A percentile compares a stretch with the other conserved stretches of the same genome.
Conservation (phyloP, 108 stramenopile species). For the Bacterosira constricta region DNA sequence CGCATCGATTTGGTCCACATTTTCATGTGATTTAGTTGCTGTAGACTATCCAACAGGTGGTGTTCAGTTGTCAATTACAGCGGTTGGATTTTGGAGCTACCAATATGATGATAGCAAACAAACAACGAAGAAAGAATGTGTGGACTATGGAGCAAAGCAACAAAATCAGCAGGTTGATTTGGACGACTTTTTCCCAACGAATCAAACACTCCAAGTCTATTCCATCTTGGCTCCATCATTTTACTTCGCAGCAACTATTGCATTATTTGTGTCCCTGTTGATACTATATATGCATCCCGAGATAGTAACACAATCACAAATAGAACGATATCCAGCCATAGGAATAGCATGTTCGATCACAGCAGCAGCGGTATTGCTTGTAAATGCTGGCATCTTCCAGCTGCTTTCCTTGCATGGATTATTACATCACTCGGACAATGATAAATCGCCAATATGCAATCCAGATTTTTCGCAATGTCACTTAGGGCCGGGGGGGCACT, state of each 20-base stretch:
- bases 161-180: not conserved
- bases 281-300: conserved; percentile 6
- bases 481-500: conserved; percentile 11
- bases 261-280: conserved; percentile 11
- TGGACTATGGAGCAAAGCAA: not conserved
- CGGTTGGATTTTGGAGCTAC: conserved; percentile 32
- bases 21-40: conserved; percentile 25
- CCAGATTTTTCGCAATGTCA: conserved; percentile 6
- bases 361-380: conserved; percentile 9
- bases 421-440: not conserved
- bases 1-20: conserved; percentile 9
- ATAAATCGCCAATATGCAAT: not conserved
- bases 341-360: conserved; percentile 3
- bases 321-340: conserved; percentile 7
- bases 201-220: conserved; percentile 5
- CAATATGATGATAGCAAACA: not conserved
- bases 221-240: conserved; percentile 14
- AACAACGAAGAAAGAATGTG: conserved; percentile 5
- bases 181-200: conserved; percentile 25
- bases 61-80: conserved; percentile 17
- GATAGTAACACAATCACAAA: not conserved
- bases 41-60: conserved; percentile 16
- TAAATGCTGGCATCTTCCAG: conserved; percentile 5
- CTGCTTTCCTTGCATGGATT: conserved; percentile 11
- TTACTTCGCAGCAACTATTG: conserved; percentile 11